phyloP scores from a whole-genome alignment of 257 asterid genomes.

The Orobanche coerulescens region DNA sequence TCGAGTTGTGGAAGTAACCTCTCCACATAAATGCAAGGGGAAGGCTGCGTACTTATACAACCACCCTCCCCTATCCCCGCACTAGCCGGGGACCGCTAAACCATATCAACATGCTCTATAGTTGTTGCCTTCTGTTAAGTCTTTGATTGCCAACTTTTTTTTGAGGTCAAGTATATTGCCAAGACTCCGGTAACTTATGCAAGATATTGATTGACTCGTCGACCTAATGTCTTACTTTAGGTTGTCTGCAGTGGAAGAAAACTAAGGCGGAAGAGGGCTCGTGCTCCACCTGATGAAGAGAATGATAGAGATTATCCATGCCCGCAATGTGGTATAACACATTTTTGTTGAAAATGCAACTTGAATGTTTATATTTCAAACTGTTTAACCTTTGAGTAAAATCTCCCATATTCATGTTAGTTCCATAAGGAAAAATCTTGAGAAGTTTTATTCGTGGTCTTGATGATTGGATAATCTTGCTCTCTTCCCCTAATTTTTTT shows the following conservation, averaged over 20 bases:
- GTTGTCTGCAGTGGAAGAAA: conserved; percentile 49
- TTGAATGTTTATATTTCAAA: background rate
- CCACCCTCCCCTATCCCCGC: too few relatives aligned
- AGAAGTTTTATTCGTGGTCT: conserved; percentile 7
- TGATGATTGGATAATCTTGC: background rate
- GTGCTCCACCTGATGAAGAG: conserved; percentile 42
- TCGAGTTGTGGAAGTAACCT: too few relatives aligned
- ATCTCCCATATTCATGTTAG: background rate
- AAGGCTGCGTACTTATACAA: too few relatives aligned
- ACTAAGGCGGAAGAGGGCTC: conserved; percentile 53
- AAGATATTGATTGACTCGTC: conserved; percentile 1
- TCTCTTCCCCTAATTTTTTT: background rate
- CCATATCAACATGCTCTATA: background rate
- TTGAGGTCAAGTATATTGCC: background rate
- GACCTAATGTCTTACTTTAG: conserved; percentile 31
- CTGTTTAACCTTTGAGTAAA: background rate
- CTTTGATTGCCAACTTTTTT: background rate
- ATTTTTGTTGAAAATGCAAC: conserved; percentile 12
- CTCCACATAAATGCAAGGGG: too few relatives aligned
- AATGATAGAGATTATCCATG: conserved; percentile 45
- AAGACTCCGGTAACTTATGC: background rate
- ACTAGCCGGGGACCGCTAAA: too few relatives aligned
- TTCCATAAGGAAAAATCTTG: conserved; percentile 3
- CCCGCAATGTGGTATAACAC: conserved; percentile 78
- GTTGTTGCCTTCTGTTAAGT: background rate